phyloP scores from a whole-genome alignment of 2,329 filamentous ascomycete genomes.

The Phialophora expanda region DNA sequence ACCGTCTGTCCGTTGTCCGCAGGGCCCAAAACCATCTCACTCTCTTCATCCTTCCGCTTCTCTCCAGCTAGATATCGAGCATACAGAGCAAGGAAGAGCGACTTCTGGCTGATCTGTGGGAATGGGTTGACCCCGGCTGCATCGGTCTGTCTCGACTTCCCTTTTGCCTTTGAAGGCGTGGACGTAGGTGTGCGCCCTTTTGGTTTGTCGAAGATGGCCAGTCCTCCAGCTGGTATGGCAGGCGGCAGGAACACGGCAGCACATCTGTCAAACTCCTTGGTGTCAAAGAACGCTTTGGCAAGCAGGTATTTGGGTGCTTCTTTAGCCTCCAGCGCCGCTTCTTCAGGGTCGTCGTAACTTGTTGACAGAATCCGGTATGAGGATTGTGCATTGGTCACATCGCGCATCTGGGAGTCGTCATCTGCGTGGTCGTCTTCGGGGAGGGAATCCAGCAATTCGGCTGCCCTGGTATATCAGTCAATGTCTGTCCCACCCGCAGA shows the following conservation, averaged over 20 bases:
- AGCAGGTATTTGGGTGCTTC: conserved; percentile 85
- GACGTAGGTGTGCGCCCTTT: conserved; percentile 47
- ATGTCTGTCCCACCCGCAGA: conserved; percentile 47
- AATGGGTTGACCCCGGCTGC: conserved; percentile 48
- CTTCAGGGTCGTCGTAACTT: conserved; percentile 69
- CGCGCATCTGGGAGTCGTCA: conserved; percentile 63
- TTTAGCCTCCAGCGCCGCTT: conserved; percentile 75
- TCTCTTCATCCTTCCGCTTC: conserved; percentile 94
- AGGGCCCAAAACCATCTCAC: conserved; percentile 95
- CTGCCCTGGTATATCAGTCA: conserved; percentile 69
- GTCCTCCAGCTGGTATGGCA: conserved; percentile 71
- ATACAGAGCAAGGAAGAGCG: conserved; percentile 88
- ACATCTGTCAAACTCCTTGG: conserved; percentile 91
- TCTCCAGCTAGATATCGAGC: conserved; percentile 92
- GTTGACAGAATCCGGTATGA: conserved; percentile 56
- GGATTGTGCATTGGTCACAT: conserved; percentile 55
- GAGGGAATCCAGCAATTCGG: conserved; percentile 87
- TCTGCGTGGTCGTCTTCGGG: conserved; percentile 60
- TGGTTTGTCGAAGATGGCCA: conserved; percentile 55
- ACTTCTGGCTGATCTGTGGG: conserved; percentile 77
- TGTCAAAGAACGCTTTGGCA: conserved; percentile 94
- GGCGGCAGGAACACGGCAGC: conserved; percentile 87
- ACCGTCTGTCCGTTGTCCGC: conserved; percentile 81
- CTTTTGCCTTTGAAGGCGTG: conserved; percentile 63
- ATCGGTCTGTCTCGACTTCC: conserved; percentile 57